Base-by-base conservation (phyloP, 2,329 filamentous ascomycete species). In the Penicillium crustosum region DNA sequence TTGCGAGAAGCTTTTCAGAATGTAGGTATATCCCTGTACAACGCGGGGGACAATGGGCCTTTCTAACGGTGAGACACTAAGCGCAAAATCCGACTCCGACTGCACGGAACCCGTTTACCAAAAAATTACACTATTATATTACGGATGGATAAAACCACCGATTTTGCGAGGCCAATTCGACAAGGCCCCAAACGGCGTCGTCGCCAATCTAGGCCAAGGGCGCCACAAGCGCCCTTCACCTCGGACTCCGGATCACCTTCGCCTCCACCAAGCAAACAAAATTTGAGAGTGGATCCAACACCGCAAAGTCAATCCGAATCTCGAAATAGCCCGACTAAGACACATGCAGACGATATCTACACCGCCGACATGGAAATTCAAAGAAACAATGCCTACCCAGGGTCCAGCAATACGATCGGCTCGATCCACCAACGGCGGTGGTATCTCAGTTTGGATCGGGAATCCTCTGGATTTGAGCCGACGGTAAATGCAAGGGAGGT, bases 371-470 rank as follows among this genome's bases (percentile, higher is more conserved):
- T 82, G 39, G 73, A 82, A 29, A 81, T 88, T 25, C 81, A 84
- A 8, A 69, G 70, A 2, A 84, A 81, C 6, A 90, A 90, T 64
- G 86, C 87, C 5, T 90, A 90, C 65, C 75, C 82, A 0, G 87
- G 88, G 6, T 85, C 88, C 0, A 78, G 66, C 1, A 90, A 90
- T 65, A 83, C 79, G 3, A 86, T 90, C 41, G 84, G 82, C 6
- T 89, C 86, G 38, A 77, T 90, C 4, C 83, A 90, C 64, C 87
- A 90, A 69, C 80, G 87, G 6, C 78, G 79, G 42, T 90, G 87
- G 88, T 89, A 84, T 58, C 66, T 89, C 19, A 83, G 82, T 12
- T 75, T 90, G 1, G 88, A 90, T 66, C 78, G 84, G 13, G 69
- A 67, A 27, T 81, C 78, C 5, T 85, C 82, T 49, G 87, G 87